These are phyloP conservation scores for Paxillus involutus DNA, from an alignment of 768 basidiomycete genomes.

Conservation along the genomic window DNA sequence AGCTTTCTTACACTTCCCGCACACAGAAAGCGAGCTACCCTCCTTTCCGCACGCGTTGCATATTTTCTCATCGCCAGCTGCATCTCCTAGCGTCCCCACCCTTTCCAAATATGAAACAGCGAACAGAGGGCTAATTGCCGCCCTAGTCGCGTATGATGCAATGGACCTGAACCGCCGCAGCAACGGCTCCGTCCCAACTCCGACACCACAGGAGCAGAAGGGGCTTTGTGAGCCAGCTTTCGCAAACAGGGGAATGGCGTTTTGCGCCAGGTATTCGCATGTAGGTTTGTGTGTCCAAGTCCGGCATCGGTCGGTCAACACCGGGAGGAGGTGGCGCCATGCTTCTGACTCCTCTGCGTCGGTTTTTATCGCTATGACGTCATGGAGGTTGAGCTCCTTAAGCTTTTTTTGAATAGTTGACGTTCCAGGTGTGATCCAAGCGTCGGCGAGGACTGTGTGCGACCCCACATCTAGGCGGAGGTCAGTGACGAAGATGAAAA, in stretches of 20 bases:
- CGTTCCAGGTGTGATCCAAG: slow-evolving; percentile 43
- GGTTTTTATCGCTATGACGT: slow-evolving; percentile 3
- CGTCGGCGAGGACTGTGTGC: slow-evolving; percentile 48
- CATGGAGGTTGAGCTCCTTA: slow-evolving; percentile 5
- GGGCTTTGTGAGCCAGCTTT: slow-evolving; percentile 36
- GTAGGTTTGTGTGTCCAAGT: slow-evolving; percentile 43
- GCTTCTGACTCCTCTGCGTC: slow-evolving; percentile 24
- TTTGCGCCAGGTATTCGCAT: slow-evolving; percentile 31
- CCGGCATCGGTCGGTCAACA: slow-evolving; percentile 52
- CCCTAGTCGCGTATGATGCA: slow-evolving; percentile 44
- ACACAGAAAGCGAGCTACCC: slow-evolving; percentile 26
- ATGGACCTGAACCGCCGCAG: slow-evolving; percentile 37
- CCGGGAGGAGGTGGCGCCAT: slow-evolving; percentile 55
- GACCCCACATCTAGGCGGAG: slow-evolving; percentile 43
- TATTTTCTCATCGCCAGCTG: slow-evolving; percentile 11
- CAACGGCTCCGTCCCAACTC: too few relatives aligned
- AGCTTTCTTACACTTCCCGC: slow-evolving; percentile 35
- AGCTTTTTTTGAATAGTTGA: slow-evolving; percentile 3
- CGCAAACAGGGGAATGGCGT: slow-evolving; percentile 36
- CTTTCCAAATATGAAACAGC: slow-evolving; percentile 47
- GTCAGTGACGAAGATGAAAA: slow-evolving; percentile 46
- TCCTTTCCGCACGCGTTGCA: slow-evolving; percentile 18
- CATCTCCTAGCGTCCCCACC: too few relatives aligned
- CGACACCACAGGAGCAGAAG: slow-evolving; percentile 27
- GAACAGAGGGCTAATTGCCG: slow-evolving; percentile 55